Evolutionary conservation across 495 filamentous ascomycete species (phyloP).

Genomic region (Chlorociboria aeruginascens): DNA sequence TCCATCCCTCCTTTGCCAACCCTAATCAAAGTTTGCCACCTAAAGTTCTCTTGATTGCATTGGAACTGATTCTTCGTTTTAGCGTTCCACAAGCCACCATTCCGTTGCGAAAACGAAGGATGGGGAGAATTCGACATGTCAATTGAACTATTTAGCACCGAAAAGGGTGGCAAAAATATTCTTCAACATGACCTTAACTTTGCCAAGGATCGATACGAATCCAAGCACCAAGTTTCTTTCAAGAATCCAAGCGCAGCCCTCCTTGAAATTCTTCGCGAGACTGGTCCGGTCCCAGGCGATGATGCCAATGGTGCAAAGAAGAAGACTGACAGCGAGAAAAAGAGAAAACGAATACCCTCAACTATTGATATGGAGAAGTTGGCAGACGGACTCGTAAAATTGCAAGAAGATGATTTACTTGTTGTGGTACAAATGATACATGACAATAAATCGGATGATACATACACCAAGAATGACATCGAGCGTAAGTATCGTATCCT

Average conservation of each 20-base stretch:
- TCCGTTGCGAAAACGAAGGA: constrained; percentile 82
- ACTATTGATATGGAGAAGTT: constrained; percentile 90
- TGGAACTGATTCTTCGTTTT: neutral
- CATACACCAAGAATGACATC: constrained; percentile 93
- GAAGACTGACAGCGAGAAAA: constrained; percentile 52
- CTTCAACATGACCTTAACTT: constrained; percentile 92
- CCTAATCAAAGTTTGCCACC: constrained; percentile 59
- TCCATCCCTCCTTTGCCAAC: constrained; percentile 87
- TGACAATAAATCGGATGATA: constrained; percentile 83
- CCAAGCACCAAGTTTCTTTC: constrained; percentile 71
- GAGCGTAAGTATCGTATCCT: constrained; percentile 51
- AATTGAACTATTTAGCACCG: constrained; percentile 66
- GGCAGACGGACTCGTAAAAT: constrained; percentile 78
- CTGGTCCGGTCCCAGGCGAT: constrained; percentile 71
- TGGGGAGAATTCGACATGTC: constrained; percentile 99
- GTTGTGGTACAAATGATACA: constrained; percentile 96
- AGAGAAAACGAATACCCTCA: constrained; percentile 67
- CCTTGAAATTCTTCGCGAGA: constrained; percentile 59
- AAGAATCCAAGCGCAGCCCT: constrained; percentile 84
- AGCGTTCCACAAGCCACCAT: constrained; percentile 77
- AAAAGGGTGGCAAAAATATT: constrained; percentile 72
- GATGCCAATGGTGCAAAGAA: constrained; percentile 46
- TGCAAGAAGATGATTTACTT: constrained; percentile 80
- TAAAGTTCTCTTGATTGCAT: constrained; percentile 16
- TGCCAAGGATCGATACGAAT: constrained; percentile 64